Conservation (phyloP, 306 rosid genomes). For the Dryas alaskensis region DNA sequence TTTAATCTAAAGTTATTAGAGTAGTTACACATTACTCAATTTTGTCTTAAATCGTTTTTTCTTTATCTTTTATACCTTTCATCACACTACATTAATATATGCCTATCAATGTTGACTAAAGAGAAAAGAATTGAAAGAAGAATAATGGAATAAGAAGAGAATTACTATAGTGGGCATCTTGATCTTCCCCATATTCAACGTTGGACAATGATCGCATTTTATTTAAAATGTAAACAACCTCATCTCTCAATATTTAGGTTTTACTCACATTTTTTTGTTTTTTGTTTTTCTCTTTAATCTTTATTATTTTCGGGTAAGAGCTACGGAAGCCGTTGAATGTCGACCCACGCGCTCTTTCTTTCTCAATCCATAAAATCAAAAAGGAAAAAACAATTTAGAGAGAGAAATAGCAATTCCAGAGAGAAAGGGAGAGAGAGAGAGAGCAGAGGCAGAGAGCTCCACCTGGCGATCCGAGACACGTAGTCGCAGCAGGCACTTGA, state of each 20-base stretch:
- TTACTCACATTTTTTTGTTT: no score
- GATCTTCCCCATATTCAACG: not conserved
- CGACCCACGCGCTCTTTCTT: not conserved
- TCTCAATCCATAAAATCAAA: not conserved
- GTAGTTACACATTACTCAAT: no score
- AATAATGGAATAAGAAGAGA: no score
- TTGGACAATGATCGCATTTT: not conserved
- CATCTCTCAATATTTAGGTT: not conserved
- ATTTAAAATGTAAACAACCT: no score
- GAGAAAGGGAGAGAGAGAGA: not conserved
- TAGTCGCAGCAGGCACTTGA: not conserved
- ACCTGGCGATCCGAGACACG: constrained; percentile 35
- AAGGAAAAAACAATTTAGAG: not conserved
- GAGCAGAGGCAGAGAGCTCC: constrained; percentile 22
- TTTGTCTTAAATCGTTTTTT: no score
- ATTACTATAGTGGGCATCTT: not conserved
- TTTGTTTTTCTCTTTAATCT: not conserved
- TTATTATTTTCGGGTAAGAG: not conserved
- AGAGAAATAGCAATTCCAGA: not conserved
- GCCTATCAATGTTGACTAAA: no score
- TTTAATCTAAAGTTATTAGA: no score
- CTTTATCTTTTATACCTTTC: no score
- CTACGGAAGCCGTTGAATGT: constrained; percentile 1
- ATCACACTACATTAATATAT: no score
- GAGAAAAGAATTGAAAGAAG: no score